Evolutionary conservation across 441 rosid genomes (phyloP).

Genomic region (Syzygium malaccense): DNA sequence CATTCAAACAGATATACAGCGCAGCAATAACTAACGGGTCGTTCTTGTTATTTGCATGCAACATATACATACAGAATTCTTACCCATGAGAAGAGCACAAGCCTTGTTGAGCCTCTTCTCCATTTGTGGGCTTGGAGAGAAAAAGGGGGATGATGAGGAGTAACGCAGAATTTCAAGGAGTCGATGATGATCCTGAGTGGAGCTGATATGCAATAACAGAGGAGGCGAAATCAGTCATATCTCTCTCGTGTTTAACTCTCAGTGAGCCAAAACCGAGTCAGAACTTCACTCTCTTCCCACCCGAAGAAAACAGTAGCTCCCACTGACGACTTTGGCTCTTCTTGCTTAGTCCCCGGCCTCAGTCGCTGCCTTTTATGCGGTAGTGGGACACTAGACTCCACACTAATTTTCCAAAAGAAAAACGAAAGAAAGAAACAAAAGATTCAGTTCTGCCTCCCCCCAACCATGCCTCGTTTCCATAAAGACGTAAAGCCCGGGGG

Average conservation of each 20-base stretch:
- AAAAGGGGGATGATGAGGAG: background rate
- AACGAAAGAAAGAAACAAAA: background rate
- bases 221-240: background rate
- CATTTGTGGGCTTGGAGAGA: slow-evolving; percentile 26
- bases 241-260: background rate
- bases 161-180: background rate
- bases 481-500: background rate
- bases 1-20: background rate
- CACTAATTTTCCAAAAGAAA: background rate
- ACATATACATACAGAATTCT: background rate
- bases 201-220: background rate
- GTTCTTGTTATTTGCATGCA: background rate
- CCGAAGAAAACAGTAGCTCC: background rate
- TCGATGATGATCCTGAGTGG: background rate
- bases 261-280: background rate
- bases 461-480: background rate
- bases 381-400: background rate
- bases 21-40: background rate
- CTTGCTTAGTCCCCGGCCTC: background rate
- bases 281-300: background rate
- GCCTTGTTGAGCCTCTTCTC: slow-evolving; percentile 43
- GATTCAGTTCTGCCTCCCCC: background rate
- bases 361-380: background rate
- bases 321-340: background rate
- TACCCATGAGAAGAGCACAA: slow-evolving; percentile 81